Base-by-base conservation (phyloP, 2,329 filamentous ascomycete genomes). In the Chaetomium sp. region DNA sequence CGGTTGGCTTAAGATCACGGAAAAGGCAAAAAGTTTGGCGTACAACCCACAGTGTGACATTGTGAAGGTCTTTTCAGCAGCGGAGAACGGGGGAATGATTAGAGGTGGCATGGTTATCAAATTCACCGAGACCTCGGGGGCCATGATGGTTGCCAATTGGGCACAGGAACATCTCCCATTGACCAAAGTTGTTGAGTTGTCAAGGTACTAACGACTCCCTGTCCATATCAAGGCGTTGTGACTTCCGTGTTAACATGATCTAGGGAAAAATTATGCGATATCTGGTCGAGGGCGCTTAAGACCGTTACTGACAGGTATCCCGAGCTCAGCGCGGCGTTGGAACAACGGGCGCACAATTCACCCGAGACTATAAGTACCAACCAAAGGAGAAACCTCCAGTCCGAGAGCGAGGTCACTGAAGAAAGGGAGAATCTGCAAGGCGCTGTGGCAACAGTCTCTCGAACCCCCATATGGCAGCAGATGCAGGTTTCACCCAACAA, bases 1-100 rank as follows among this genome's bases (percentile, higher is more conserved):
- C 43, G 4, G 38, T 6, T 65, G 63, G 63, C 59, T 65, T 19
- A 61, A 53, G 32, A 60, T 65, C 19, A 54, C 59, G 4, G 10
- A 5, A 4, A 59, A 56, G 32, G 37, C 46, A 6, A 52, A 57
- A 3, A 35, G 10, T 2, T 19, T 64, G 49, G 1, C 6, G 1
- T 55, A 56, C n/a, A 53, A 60, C 35, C 53, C 59, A 4, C n/a
- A 56, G 0, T 55, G 49, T 32, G 27, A 12, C 5, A 42, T 55
- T n/a, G 41, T 63, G 49, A 64, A 53, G 37, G 44, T 65, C 6
- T n/a, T 1, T 6, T 60, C 61, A 36, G 6, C 59, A 19, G 35
- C 3, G n/a, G 57, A 65, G 6, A 35, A 48, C 7, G 14, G 49
- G 4, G 44, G 11, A 11, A 6, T n/a, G 1, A 56, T 59, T 37